phyloP scores from a whole-genome alignment of 225 moss, liverwort and hornwort species.

The Climacium dendroides region DNA sequence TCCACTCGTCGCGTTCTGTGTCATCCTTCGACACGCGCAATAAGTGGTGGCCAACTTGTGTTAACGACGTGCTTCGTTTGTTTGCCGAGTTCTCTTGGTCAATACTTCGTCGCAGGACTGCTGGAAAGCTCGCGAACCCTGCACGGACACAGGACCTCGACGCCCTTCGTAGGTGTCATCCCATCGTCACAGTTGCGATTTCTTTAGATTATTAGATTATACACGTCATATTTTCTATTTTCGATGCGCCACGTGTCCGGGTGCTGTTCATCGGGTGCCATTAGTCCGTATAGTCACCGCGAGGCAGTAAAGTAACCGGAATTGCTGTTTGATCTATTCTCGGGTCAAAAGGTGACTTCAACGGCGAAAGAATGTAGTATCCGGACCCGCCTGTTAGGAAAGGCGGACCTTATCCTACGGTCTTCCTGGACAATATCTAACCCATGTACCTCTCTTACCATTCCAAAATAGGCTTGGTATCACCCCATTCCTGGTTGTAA shows the following conservation, averaged over 20 bases:
- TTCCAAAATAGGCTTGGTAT: neutral
- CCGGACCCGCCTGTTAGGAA: no score
- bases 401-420: neutral
- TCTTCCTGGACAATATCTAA: neutral
- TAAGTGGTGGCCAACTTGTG: neutral
- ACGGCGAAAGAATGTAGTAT: neutral
- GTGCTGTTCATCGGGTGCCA: neutral
- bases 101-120: neutral
- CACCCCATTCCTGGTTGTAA: neutral
- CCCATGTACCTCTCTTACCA: no score
- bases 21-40: neutral
- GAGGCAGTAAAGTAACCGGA: neutral
- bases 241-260: neutral
- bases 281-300: neutral
- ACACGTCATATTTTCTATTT: neutral
- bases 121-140: neutral
- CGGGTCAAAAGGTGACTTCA: neutral
- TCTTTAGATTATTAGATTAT: neutral
- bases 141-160: neutral
- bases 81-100: neutral
- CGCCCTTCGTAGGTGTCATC: neutral
- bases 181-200: neutral
- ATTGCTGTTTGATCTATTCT: neutral
- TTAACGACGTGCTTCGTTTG: neutral
- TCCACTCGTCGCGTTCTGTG: neutral